Conservation (phyloP, 2,329 filamentous ascomycete species). For the Pseudomassariella vexata region DNA sequence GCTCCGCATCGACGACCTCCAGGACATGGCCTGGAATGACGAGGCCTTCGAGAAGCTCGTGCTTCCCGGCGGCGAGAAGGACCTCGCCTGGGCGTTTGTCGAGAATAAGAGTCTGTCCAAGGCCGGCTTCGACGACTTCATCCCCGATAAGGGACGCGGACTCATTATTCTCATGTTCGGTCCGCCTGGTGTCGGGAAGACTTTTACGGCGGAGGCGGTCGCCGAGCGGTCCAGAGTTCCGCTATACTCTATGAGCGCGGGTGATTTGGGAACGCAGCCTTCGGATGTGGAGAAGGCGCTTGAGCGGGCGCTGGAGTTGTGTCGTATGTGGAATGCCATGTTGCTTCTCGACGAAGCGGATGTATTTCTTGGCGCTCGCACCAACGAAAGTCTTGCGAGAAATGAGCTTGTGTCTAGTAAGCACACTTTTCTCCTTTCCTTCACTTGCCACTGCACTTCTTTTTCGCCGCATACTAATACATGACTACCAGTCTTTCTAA, state of each 20-base stretch:
- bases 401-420: slow-evolving; percentile 31
- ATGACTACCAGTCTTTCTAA: slow-evolving; percentile 14
- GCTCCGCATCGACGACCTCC: slow-evolving; percentile 19
- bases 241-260: slow-evolving; percentile 32
- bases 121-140: slow-evolving; percentile 26
- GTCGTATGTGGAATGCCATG: slow-evolving; percentile 35
- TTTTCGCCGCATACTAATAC: slow-evolving; percentile 18
- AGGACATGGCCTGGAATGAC: slow-evolving; percentile 21
- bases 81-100: slow-evolving; percentile 31
- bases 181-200: slow-evolving; percentile 31
- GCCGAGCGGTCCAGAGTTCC: slow-evolving; percentile 31
- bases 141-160: slow-evolving; percentile 27
- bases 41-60: slow-evolving; percentile 25
- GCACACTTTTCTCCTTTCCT: not conserved
- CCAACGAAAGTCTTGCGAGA: slow-evolving; percentile 25
- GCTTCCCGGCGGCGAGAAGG: slow-evolving; percentile 28
- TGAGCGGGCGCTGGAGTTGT: slow-evolving; percentile 27
- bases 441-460: not conserved
- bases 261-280: slow-evolving; percentile 29
- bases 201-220: slow-evolving; percentile 31
- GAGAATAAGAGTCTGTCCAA: slow-evolving; percentile 25
- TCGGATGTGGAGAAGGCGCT: slow-evolving; percentile 27
- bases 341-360: slow-evolving; percentile 38
- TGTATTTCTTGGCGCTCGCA: slow-evolving; percentile 32
- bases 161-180: slow-evolving; percentile 31